Evolutionary conservation across 768 basidiomycete species (phyloP).

Genomic region (Amanita subjunquillea): DNA sequence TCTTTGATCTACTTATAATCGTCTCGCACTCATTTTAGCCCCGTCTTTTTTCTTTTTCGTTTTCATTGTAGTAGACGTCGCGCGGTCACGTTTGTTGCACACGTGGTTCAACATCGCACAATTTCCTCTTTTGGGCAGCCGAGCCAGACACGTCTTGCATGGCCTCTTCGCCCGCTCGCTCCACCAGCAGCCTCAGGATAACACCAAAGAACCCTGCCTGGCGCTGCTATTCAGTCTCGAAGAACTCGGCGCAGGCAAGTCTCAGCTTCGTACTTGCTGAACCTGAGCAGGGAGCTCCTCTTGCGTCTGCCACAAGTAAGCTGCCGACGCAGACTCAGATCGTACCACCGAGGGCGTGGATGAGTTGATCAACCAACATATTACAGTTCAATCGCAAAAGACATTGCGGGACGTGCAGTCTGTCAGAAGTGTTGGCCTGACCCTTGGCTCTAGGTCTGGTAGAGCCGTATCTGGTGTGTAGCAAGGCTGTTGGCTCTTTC

Average conservation of each 20-base stretch:
- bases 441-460: neutral
- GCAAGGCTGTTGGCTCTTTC: neutral
- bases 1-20: neutral
- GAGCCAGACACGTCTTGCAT: neutral
- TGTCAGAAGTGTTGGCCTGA: slow-evolving; percentile 1
- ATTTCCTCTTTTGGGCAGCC: neutral
- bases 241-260: slow-evolving; percentile 13
- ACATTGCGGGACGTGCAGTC: neutral
- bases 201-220: neutral
- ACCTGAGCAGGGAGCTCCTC: slow-evolving; percentile 29
- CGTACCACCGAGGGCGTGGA: neutral
- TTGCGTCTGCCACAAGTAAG: slow-evolving; percentile 24
- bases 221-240: slow-evolving; percentile 8
- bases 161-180: neutral
- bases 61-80: neutral
- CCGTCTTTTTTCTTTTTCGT: too few species aligned
- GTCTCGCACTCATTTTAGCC: too few species aligned
- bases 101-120: neutral
- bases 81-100: neutral
- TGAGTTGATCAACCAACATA: neutral
- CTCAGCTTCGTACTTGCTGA: slow-evolving; percentile 33
- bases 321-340: slow-evolving; percentile 15
- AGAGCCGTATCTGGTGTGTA: neutral
- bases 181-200: neutral
- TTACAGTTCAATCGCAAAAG: neutral